These are phyloP conservation scores for Phyllostachys edulis DNA, from an alignment of 176 grass and related monocot genomes.

Conservation along the genomic window DNA sequence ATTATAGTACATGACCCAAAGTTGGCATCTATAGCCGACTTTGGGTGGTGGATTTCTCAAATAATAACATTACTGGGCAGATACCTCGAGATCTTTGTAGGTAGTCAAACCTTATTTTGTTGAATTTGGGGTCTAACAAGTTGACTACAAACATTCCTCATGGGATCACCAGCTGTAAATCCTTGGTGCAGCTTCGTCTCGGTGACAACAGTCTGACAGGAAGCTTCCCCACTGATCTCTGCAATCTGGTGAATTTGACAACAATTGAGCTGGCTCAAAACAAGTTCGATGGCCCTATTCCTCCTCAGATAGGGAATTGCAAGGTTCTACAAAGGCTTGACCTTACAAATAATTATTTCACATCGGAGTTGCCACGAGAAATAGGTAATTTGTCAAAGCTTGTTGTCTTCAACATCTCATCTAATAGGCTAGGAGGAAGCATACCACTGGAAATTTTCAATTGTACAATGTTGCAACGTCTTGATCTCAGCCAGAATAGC, in stretches of 20 bases:
- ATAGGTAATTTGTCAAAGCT: conserved; percentile 77
- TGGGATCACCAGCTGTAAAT: conserved; percentile 76
- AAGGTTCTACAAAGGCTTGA: conserved; percentile 75
- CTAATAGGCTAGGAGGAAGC: conserved; percentile 70
- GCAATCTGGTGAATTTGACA: conserved; percentile 76
- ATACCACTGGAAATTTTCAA: conserved; percentile 88
- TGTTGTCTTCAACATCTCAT: conserved; percentile 95
- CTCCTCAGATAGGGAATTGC: conserved; percentile 75
- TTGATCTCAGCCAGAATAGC: conserved; percentile 91
- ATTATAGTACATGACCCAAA: conserved; percentile 84
- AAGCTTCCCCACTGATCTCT: conserved; percentile 84
- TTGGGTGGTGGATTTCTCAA: conserved; percentile 97
- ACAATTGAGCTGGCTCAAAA: conserved; percentile 84
- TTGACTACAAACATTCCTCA: conserved; percentile 83
- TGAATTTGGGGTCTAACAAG: conserved; percentile 82
- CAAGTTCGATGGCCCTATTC: conserved; percentile 86
- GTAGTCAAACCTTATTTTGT: conserved; percentile 86
- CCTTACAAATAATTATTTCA: conserved; percentile 90
- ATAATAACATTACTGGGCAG: conserved; percentile 79
- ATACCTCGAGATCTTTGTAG: conserved; percentile 81
- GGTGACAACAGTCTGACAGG: conserved; percentile 78
- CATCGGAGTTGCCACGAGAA: conserved; percentile 72
- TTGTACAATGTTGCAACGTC: conserved; percentile 82
- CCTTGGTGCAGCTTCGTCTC: conserved; percentile 88
- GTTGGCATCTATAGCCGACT: conserved; percentile 80